Percentiles rank a stretch among this genome's conserved stretches.
Conservation (phyloP, 2,329 filamentous ascomycete genomes). For the Ilyonectria sp. region DNA sequence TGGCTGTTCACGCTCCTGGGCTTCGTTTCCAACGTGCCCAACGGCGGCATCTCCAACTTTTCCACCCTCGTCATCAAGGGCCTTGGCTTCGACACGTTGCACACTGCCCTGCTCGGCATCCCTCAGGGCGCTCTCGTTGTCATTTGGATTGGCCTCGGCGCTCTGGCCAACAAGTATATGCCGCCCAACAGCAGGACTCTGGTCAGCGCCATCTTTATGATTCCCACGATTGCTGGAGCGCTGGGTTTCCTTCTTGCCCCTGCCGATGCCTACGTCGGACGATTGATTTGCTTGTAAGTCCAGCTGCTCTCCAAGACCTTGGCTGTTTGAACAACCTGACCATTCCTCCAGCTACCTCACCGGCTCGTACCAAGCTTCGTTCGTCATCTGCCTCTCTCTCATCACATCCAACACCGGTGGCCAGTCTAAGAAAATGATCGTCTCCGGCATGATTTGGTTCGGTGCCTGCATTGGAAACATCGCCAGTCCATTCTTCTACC, state of each 20-base stretch:
- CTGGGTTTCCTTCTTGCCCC: slow-evolving; percentile 71
- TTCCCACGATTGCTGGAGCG: slow-evolving; percentile 72
- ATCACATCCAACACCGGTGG: slow-evolving; percentile 67
- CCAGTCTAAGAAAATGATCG: slow-evolving; percentile 75
- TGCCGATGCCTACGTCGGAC: slow-evolving; percentile 63
- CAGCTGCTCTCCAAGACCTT: background rate
- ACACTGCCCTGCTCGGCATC: slow-evolving; percentile 57
- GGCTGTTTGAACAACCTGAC: background rate
- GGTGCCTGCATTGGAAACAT: slow-evolving; percentile 75
- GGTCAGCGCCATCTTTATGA: slow-evolving; percentile 69
- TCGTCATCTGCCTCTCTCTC: slow-evolving; percentile 59
- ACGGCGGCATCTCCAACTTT: slow-evolving; percentile 74
- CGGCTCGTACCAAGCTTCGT: slow-evolving; percentile 58
- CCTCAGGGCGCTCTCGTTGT: slow-evolving; percentile 56
- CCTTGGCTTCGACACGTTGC: slow-evolving; percentile 64
- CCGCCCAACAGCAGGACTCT: slow-evolving; percentile 65
- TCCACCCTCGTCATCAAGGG: slow-evolving; percentile 73
- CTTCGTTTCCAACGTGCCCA: slow-evolving; percentile 67
- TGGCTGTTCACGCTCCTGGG: slow-evolving; percentile 72
- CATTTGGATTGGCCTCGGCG: slow-evolving; percentile 59
- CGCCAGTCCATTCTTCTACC: slow-evolving; percentile 75
- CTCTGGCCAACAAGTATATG: slow-evolving; percentile 56
- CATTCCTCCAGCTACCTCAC: slow-evolving; percentile 48
- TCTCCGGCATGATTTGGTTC: slow-evolving; percentile 73
- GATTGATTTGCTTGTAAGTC: slow-evolving; percentile 68